These are phyloP conservation scores for Dactylonectria estremocensis DNA, from an alignment of 2,329 filamentous ascomycete species.

Conservation along the genomic window DNA sequence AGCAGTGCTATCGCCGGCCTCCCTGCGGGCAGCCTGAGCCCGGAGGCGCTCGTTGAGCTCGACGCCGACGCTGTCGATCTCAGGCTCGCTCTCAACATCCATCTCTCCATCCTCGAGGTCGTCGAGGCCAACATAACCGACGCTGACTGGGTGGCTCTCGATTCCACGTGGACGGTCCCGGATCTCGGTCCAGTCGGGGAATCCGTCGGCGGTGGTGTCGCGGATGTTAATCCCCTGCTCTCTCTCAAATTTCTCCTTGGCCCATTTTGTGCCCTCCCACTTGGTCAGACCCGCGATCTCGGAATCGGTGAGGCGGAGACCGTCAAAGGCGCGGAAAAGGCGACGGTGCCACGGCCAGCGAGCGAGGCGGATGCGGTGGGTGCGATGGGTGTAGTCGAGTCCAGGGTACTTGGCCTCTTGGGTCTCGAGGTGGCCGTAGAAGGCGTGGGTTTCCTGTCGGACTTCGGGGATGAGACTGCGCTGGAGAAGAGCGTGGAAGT, in stretches of 20 bases:
- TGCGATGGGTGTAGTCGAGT: constrained; percentile 81
- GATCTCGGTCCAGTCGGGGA: constrained; percentile 69
- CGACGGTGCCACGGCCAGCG: constrained; percentile 84
- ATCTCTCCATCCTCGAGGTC: constrained; percentile 53
- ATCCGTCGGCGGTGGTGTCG: constrained; percentile 80
- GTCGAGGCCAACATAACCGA: constrained; percentile 39
- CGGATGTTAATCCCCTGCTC: constrained; percentile 79
- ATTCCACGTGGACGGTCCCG: constrained; percentile 37
- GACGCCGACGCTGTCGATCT: constrained; percentile 70
- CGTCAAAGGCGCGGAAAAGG: constrained; percentile 83
- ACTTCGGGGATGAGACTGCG: constrained; percentile 83
- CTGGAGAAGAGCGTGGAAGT: constrained; percentile 79
- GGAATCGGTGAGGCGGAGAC: constrained; percentile 75
- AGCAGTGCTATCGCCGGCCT: constrained; percentile 71
- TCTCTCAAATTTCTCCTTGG: constrained; percentile 83
- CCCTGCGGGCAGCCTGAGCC: constrained; percentile 74
- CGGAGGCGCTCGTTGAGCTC: constrained; percentile 76
- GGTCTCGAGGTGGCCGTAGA: constrained; percentile 85
- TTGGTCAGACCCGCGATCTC: constrained; percentile 82
- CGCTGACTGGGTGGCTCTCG: constrained; percentile 31
- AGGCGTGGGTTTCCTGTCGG: constrained; percentile 82
- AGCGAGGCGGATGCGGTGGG: constrained; percentile 83
- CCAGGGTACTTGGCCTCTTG: constrained; percentile 87
- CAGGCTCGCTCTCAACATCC: constrained; percentile 69
- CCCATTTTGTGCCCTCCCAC: constrained; percentile 89